phyloP scores from a whole-genome alignment of 257 asterid species.

The Rubia yunnanensis region DNA sequence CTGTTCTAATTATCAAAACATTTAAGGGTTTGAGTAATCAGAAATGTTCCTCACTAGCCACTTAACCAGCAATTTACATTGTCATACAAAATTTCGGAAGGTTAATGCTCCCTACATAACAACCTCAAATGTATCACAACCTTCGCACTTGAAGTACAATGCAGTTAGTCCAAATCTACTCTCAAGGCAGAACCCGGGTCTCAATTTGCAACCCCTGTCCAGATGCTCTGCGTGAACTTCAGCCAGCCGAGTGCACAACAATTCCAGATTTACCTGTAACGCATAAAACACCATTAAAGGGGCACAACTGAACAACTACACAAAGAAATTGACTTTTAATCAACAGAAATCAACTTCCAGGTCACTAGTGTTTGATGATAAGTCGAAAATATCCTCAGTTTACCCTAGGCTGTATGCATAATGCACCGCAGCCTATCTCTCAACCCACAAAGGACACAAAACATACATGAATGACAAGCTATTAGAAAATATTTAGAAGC shows the following conservation, averaged over 20 bases:
- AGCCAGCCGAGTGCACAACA: conserved; percentile 48
- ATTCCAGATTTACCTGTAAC: conserved; percentile 52
- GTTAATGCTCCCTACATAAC: conserved; percentile 32
- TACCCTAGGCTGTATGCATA: background rate
- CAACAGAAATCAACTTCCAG: background rate
- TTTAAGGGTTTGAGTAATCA: background rate
- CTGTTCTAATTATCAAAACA: background rate
- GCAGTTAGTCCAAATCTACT: conserved; percentile 63
- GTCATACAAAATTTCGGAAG: background rate
- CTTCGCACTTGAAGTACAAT: conserved; percentile 61
- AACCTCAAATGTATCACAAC: conserved; percentile 62
- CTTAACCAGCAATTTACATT: background rate
- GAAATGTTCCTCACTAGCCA: background rate
- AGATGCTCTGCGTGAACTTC: conserved; percentile 82
- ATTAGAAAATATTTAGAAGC: background rate
- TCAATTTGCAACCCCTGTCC: conserved; percentile 70
- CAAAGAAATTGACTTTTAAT: background rate
- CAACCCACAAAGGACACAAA: background rate
- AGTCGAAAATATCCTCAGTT: background rate
- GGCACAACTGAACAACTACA: background rate
- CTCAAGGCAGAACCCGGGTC: conserved; percentile 61
- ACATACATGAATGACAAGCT: background rate
- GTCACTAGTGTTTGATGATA: background rate
- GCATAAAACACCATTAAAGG: background rate
- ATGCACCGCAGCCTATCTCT: background rate